phyloP scores from a whole-genome alignment of 2,329 filamentous ascomycete species.

The Rutstroemia sydowiana region DNA sequence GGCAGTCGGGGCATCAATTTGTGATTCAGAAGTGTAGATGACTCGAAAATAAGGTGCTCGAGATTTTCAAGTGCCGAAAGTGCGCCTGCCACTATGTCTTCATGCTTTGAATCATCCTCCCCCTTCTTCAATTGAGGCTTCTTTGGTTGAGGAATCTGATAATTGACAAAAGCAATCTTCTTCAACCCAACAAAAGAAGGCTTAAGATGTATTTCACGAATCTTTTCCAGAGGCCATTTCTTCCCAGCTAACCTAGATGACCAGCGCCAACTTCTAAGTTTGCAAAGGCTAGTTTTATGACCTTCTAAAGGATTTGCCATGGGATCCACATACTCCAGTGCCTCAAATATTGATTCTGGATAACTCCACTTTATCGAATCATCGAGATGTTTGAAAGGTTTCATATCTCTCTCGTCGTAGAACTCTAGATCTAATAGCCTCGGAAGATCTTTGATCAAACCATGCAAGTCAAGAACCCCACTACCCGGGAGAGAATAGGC shows the following conservation, averaged over 20 bases:
- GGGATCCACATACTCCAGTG: conserved; percentile 51
- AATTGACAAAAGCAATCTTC: conserved; percentile 55
- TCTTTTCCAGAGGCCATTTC: conserved; percentile 39
- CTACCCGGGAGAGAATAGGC: conserved; percentile 45
- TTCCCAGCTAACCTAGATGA: conserved; percentile 46
- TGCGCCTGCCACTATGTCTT: conserved; percentile 36
- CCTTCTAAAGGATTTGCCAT: conserved; percentile 19
- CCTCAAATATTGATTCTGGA: conserved; percentile 55
- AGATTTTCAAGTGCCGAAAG: conserved; percentile 53
- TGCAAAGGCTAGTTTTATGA: conserved; percentile 26
- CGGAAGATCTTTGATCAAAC: conserved; percentile 56
- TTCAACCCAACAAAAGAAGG: conserved; percentile 49
- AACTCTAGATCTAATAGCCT: conserved; percentile 64
- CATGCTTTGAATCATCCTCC: conserved; percentile 32
- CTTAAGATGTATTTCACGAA: conserved; percentile 46
- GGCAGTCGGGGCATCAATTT: conserved; percentile 64
- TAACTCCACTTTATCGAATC: conserved; percentile 62
- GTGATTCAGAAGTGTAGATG: conserved; percentile 64
- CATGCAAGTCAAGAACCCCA: conserved; percentile 47
- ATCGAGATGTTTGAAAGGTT: conserved; percentile 55
- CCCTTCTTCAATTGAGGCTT: conserved; percentile 26
- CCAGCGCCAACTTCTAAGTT: conserved; percentile 52
- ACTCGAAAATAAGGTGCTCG: conserved; percentile 63
- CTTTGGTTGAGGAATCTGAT: conserved; percentile 50
- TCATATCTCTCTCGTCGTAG: conserved; percentile 60